A percentile compares a stretch with the other conserved stretches of the same genome.
Conservation (phyloP, 345 rosid species). For the Euphorbia lathyris region DNA sequence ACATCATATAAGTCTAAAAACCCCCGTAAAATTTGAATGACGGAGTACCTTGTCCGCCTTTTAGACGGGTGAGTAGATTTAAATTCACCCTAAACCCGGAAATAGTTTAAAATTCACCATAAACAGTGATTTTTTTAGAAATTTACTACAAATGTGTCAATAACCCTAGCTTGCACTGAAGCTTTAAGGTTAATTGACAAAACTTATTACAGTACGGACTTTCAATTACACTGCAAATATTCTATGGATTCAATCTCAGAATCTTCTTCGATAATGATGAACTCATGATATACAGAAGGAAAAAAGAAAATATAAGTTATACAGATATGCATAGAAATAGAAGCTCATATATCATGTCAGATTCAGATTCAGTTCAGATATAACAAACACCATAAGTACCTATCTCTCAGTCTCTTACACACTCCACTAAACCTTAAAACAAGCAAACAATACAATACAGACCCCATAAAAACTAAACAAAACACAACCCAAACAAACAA, state of each 20-base stretch:
- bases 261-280: background rate
- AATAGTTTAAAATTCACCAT: background rate
- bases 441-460: conserved; percentile 10
- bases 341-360: background rate
- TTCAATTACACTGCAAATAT: background rate
- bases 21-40: too few relatives aligned
- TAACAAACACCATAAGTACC: background rate
- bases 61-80: too few relatives aligned
- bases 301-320: background rate
- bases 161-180: background rate
- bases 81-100: too few relatives aligned
- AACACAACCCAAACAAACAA: conserved; percentile 2
- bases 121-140: too few relatives aligned
- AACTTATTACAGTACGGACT: too few relatives aligned
- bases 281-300: background rate
- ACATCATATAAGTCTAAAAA: too few relatives aligned
- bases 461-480: background rate
- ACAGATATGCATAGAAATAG: background rate
- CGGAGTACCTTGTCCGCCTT: too few relatives aligned
- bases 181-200: background rate
- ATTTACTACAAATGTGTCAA: too few relatives aligned
- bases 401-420: background rate
- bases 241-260: background rate
- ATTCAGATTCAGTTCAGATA: conserved; percentile 3
- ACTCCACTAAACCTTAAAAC: conserved; percentile 21